Evolutionary conservation across 1,139 yeast genomes (phyloP).

Genomic region (Meyerozyma guilliermondii): DNA sequence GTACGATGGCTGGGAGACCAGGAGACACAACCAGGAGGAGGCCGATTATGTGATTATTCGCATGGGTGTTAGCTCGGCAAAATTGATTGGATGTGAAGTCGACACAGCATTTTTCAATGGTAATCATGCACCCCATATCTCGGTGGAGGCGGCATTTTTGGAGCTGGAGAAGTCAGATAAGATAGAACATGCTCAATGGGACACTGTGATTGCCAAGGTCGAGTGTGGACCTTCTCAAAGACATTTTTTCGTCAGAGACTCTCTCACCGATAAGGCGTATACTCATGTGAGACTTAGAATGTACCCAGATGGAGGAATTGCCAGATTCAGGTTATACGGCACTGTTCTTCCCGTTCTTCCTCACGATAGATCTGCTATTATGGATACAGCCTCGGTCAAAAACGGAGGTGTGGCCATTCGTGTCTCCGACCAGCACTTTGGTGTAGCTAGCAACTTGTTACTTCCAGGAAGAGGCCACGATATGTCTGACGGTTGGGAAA

Average conservation of each 20-base stretch:
- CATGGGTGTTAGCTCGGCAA: conserved; percentile 81
- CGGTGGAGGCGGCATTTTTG: conserved; percentile 68
- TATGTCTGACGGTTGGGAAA: conserved; percentile 99
- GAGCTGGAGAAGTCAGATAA: conserved; percentile 25
- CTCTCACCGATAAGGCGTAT: conserved; percentile 53
- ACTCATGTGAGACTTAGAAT: conserved; percentile 80
- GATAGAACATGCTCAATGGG: conserved; percentile 51
- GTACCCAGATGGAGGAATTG: conserved; percentile 98
- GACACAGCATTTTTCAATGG: conserved; percentile 94
- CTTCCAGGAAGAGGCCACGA: conserved; percentile 93
- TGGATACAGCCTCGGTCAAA: conserved; percentile 78
- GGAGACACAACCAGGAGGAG: conserved; percentile 80
- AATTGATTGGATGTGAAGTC: conserved; percentile 74
- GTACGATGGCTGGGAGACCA: conserved; percentile 98
- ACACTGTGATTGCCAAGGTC: conserved; percentile 54
- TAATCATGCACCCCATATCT: conserved; percentile 85
- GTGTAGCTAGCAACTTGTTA: conserved; percentile 80
- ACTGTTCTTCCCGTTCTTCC: conserved; percentile 65
- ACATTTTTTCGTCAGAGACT: conserved; percentile 69
- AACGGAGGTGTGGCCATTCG: conserved; percentile 86
- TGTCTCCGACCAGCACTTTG: conserved; percentile 89
- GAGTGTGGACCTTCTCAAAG: conserved; percentile 88
- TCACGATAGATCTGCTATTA: conserved; percentile 31
- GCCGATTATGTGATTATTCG: conserved; percentile 83
- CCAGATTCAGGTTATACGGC: conserved; percentile 87